These are phyloP conservation scores for Sinapis alba DNA, from an alignment of 441 rosid species.

Conservation along the genomic window DNA sequence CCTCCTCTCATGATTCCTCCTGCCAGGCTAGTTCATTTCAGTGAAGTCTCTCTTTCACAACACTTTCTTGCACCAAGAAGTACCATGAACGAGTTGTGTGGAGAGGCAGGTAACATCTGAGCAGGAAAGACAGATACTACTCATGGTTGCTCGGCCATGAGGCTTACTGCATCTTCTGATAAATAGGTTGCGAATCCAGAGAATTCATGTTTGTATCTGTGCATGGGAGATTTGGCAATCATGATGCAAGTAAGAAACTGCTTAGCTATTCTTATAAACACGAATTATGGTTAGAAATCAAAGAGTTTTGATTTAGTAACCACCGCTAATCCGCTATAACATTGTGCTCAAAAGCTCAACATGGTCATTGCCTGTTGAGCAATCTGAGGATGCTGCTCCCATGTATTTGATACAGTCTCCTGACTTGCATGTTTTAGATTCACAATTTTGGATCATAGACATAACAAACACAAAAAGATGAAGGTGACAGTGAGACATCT, in stretches of 20 bases:
- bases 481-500: background rate
- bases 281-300: background rate
- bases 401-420: constrained; percentile 60
- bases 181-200: constrained; percentile 75
- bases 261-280: background rate
- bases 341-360: constrained; percentile 47
- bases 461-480: constrained; percentile 1
- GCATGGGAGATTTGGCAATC: constrained; percentile 44
- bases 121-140: constrained; percentile 76
- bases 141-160: constrained; percentile 55
- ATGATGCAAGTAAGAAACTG: constrained; percentile 39
- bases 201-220: constrained; percentile 59
- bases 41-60: constrained; percentile 44
- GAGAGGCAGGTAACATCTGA: constrained; percentile 56
- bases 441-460: constrained; percentile 19
- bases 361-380: constrained; percentile 25
- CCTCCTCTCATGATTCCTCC: constrained; percentile 57
- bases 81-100: constrained; percentile 96
- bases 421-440: constrained; percentile 23
- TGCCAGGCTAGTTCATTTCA: constrained; percentile 41
- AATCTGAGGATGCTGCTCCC: constrained; percentile 55
- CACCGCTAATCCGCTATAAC: too few relatives aligned
- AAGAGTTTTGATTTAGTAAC: background rate
- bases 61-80: constrained; percentile 62
- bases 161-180: constrained; percentile 58